Percentiles rank a stretch among this genome's conserved stretches.
phyloP scores from a whole-genome alignment of 257 asterid species.

The Gardenia jasminoides region DNA sequence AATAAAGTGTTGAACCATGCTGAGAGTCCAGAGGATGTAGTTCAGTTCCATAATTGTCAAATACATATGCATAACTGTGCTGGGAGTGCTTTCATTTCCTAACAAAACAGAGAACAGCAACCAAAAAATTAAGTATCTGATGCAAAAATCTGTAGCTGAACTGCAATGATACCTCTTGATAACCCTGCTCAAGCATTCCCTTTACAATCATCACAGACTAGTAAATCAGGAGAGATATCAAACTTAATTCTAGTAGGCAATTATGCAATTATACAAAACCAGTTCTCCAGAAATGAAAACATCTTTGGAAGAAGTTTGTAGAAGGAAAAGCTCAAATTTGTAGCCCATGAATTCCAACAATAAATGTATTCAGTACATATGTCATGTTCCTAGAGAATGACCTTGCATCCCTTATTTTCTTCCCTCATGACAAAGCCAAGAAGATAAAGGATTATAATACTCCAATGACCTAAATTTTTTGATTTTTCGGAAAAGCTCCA shows the following conservation, averaged over 20 bases:
- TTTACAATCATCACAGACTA: not conserved
- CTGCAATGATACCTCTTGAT: not conserved
- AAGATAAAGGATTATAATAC: conserved; percentile 38
- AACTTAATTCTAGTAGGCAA: not conserved
- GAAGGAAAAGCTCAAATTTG: conserved; percentile 26
- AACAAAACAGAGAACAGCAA: not conserved
- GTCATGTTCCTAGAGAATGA: conserved; percentile 30
- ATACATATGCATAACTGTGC: not conserved
- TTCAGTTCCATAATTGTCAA: not conserved
- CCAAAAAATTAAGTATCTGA: not conserved
- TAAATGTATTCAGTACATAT: conserved; percentile 40
- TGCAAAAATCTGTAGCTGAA: not conserved
- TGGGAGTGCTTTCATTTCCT: not conserved
- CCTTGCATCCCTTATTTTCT: conserved; percentile 37
- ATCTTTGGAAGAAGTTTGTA: not conserved
- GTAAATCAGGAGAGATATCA: conserved; percentile 2
- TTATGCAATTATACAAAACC: not conserved
- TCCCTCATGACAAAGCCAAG: conserved; percentile 36
- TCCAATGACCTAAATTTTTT: conserved; percentile 35
- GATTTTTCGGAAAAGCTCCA: conserved; percentile 36
- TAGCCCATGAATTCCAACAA: conserved; percentile 36
- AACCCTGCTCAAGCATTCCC: not conserved
- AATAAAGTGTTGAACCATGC: not conserved
- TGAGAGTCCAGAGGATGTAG: not conserved
- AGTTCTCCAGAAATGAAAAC: conserved; percentile 7